These are phyloP conservation scores for Prunus kanzakura DNA, from an alignment of 306 rosid species.

Conservation along the genomic window DNA sequence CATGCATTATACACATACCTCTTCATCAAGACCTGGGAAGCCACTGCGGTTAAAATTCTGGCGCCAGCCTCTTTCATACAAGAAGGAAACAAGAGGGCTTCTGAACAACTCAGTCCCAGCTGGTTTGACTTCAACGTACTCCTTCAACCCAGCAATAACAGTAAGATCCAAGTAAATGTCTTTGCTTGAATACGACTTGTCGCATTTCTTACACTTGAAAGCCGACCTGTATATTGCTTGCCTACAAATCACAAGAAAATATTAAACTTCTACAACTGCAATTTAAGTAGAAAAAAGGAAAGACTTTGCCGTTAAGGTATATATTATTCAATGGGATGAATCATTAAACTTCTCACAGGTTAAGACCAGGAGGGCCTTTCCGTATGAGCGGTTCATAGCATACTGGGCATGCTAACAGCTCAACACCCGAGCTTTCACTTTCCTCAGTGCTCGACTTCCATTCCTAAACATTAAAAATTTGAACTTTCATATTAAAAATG, in stretches of 20 bases:
- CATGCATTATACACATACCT: constrained; percentile 34
- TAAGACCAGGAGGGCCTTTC: constrained; percentile 81
- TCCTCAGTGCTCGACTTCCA: constrained; percentile 22
- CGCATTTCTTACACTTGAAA: constrained; percentile 77
- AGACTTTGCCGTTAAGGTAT: neutral
- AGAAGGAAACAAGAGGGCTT: constrained; percentile 94
- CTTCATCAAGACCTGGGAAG: constrained; percentile 93
- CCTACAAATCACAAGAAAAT: constrained; percentile 25
- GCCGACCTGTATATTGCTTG: constrained; percentile 88
- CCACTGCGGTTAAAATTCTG: constrained; percentile 83
- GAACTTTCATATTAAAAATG: neutral
- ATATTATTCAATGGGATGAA: neutral
- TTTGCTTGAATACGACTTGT: constrained; percentile 79
- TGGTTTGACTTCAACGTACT: constrained; percentile 71
- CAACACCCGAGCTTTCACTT: constrained; percentile 39
- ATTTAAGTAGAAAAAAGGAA: neutral
- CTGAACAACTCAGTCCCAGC: constrained; percentile 72
- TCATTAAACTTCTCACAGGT: constrained; percentile 54
- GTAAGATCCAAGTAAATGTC: constrained; percentile 77
- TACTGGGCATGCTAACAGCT: constrained; percentile 74
- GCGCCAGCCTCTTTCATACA: constrained; percentile 99
- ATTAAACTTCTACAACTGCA: neutral
- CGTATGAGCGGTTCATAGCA: constrained; percentile 86
- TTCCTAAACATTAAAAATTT: constrained; percentile 33
- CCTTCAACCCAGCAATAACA: constrained; percentile 65